Conservation (phyloP, 2,329 filamentous ascomycete genomes). For the Beauveria rudraprayagi region DNA sequence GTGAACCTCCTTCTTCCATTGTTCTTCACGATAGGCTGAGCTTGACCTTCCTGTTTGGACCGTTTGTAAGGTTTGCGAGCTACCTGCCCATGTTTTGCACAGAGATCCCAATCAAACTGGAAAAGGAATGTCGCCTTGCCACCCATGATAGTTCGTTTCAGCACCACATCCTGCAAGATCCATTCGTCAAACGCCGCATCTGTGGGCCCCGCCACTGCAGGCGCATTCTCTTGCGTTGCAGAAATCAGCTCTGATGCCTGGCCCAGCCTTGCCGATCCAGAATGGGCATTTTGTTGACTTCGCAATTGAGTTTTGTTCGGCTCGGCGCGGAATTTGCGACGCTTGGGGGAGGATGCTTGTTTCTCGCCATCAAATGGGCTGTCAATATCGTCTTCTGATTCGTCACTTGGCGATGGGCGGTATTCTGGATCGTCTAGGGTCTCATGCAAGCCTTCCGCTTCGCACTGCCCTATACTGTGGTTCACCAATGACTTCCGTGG, state of each 20-base stretch:
- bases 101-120: too few species aligned
- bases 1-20: too few species aligned
- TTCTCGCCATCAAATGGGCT: neutral
- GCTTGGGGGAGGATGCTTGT: neutral
- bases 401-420: neutral
- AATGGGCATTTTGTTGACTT: neutral
- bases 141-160: too few species aligned
- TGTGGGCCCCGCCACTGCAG: neutral
- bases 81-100: too few species aligned
- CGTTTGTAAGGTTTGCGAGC: too few species aligned
- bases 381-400: neutral
- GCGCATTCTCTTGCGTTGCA: neutral
- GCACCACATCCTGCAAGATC: neutral
- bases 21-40: too few species aligned
- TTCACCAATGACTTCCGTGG: neutral
- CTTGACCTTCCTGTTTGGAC: too few species aligned
- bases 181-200: slow-evolving; percentile 10
- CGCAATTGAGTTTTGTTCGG: neutral
- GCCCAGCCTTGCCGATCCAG: neutral
- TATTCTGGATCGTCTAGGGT: slow-evolving; percentile 1
- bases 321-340: neutral
- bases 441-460: neutral
- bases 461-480: neutral
- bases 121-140: too few species aligned
- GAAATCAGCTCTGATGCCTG: neutral